These are phyloP conservation scores for Pseudonitzschia multiseries DNA, from an alignment of 108 stramenopile genomes.

Conservation along the genomic window DNA sequence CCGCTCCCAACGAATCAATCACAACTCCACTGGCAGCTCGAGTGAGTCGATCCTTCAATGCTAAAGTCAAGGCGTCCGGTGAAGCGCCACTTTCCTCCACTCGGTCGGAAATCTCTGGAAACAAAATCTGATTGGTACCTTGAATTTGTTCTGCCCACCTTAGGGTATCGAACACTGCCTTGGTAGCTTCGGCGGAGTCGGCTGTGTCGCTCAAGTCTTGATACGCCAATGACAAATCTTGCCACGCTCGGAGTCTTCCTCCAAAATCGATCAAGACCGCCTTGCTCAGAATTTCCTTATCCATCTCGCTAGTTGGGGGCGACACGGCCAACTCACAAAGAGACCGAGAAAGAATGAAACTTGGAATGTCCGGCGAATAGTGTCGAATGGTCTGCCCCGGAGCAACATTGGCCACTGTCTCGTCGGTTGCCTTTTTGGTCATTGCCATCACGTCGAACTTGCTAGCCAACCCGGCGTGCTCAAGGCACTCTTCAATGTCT, in stretches of 20 bases:
- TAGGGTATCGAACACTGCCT: slow-evolving; percentile 75
- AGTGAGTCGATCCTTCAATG: slow-evolving; percentile 80
- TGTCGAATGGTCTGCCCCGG: slow-evolving; percentile 95
- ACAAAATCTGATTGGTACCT: slow-evolving; percentile 59
- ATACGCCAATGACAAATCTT: slow-evolving; percentile 64
- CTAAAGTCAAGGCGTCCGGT: slow-evolving; percentile 59
- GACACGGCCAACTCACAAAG: slow-evolving; percentile 2
- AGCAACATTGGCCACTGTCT: slow-evolving; percentile 65
- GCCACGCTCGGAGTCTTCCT: slow-evolving; percentile 52
- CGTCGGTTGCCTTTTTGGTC: slow-evolving; percentile 46
- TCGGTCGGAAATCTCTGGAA: slow-evolving; percentile 54
- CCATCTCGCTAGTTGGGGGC: background rate
- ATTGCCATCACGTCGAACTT: slow-evolving; percentile 44
- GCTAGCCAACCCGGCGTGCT: slow-evolving; percentile 38
- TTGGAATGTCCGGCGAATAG: slow-evolving; percentile 93
- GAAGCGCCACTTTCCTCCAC: slow-evolving; percentile 22
- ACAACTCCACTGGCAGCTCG: slow-evolving; percentile 87
- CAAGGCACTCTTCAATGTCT: slow-evolving; percentile 49
- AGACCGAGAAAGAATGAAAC: slow-evolving; percentile 59
- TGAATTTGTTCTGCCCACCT: slow-evolving; percentile 86
- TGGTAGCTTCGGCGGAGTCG: slow-evolving; percentile 64
- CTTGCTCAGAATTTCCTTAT: slow-evolving; percentile 32
- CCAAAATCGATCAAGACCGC: slow-evolving; percentile 89
- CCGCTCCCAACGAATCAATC: background rate
- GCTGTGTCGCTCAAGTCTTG: slow-evolving; percentile 68